phyloP scores from a whole-genome alignment of 2,329 filamentous ascomycete genomes.

The Colletotrichum eleusines region DNA sequence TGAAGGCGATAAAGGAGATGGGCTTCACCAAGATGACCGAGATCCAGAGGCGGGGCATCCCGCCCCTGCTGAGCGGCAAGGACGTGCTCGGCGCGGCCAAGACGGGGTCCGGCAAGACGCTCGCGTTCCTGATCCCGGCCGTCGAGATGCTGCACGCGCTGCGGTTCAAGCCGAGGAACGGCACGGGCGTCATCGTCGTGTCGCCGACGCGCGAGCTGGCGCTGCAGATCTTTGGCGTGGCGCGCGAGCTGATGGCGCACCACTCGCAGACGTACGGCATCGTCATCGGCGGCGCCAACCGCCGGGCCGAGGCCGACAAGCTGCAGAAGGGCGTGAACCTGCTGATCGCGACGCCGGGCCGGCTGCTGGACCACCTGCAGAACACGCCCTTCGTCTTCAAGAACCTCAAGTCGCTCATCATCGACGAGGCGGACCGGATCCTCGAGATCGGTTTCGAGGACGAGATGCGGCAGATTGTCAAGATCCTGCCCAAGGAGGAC shows the following conservation, averaged over 20 bases:
- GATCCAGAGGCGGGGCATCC: constrained; percentile 89
- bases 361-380: constrained; percentile 92
- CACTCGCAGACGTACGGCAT: constrained; percentile 97
- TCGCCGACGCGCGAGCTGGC: constrained; percentile 95
- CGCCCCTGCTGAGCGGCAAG: constrained; percentile 86
- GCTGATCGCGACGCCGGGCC: constrained; percentile 91
- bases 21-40: constrained; percentile 96
- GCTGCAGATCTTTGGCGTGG: constrained; percentile 95
- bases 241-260: constrained; percentile 89
- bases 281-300: constrained; percentile 94
- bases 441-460: constrained; percentile 98
- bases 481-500: constrained; percentile 88
- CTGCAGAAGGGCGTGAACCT: constrained; percentile 94
- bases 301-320: constrained; percentile 92
- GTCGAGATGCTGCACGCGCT: constrained; percentile 92
- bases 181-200: constrained; percentile 90
- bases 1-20: constrained; percentile 91
- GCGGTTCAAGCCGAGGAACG: constrained; percentile 94
- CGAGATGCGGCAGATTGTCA: constrained; percentile 96
- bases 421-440: constrained; percentile 97
- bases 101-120: constrained; percentile 94
- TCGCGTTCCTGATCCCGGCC: constrained; percentile 93
- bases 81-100: constrained; percentile 97
- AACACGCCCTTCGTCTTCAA: constrained; percentile 94
- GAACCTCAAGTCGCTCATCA: constrained; percentile 91